Evolutionary conservation across 768 basidiomycete genomes (phyloP), one percentile per base, ranked within the genome.

Genomic region (Panaeolus papilionaceus): DNA sequence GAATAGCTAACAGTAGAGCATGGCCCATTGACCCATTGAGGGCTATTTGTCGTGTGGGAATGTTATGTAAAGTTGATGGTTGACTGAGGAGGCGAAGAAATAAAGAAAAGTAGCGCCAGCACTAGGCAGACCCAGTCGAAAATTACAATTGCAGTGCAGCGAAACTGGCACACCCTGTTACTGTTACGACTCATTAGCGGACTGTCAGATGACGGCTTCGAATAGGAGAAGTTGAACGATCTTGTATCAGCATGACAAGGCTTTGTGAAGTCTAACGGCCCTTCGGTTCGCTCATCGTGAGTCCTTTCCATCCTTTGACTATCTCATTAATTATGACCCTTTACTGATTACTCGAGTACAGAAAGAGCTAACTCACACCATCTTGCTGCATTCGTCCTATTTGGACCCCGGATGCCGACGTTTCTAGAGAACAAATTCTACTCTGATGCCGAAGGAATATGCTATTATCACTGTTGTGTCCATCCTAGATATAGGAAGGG

Each of bases 291-390:
- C 28, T 91, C 83, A 91, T 91, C 66, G 90, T 88, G 75, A 82
- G 89, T 33, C 9, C 47, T 20, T 44, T 66, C 37, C 9, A 33
- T 54, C 26, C 42, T 23, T 16, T 70, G 64, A 73, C 73, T 77
- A 89, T 90, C 89, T 90, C 90, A 80, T 91, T 91, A 82, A 91
- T 91, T 66, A 90, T 40, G 40, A 38, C 47, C 23, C 61, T 66
- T 20, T 62, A 23, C 33, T 12, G 38, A 61, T 69, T 63, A 42
- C 68, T 38, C 63, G 69, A 49, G 37, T 65, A 62, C 73, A 99
- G 97, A 97, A 98, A 87, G 93, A 96, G 77, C 87, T 99, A 9
- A 94, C 93, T 18, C 96, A 99, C 77, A 97, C 96, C 4, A 98
- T 99, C 76, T 89, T 96, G 42, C 87, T 99, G 28, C 97, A 99